Base-by-base conservation (phyloP, 78 protist genomes). In the Isochrysis galbana region DNA sequence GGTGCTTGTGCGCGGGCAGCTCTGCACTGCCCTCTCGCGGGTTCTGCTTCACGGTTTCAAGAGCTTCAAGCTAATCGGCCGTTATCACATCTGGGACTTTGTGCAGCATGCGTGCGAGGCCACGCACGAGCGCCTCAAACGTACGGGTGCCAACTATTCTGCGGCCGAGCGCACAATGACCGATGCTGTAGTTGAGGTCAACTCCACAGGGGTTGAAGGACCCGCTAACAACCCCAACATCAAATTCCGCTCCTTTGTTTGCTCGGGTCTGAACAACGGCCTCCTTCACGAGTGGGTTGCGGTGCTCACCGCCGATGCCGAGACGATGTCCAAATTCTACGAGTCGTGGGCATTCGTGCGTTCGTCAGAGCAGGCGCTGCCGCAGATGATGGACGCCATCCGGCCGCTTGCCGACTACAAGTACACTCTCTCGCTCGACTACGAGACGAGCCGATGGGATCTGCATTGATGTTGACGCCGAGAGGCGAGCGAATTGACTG, bases 1-100 rank as follows among this genome's bases (percentile, higher is more conserved):
- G 25, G 86, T 77, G n/a, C 86, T 77, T 22, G 86, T 77, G 86
- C 44, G 86, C 34, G 86, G 86, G 1, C 86, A 77, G 86, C 86
- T 77, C 36, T 77, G 86, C 46, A 77, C 86, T 19, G 86, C 86
- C 48, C 86, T 77, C 47, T 77, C 86, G 7, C 86, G 86, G n/a
- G 86, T 77, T 23, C 45, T 77, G 48, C 47, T 77, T 44, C 86
- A 77, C 46, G 86, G 86, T 7, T 77, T 77, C 48, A 77, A 77
- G 86, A 5, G 23, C 7, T 77, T 77, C 48, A 77, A 77, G 47
- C 44, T 77, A 29, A 77, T 77, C 48, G 86, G 86, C 34, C 46
- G 47, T 7, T 77, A 41, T 10, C 86, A 77, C 86, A 77, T 77
- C 46, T 77, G 86, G 86, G 86, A 77, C 47, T 77, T 77, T 41